Base-by-base conservation (phyloP, 2,329 filamentous ascomycete species). In the Penicillium capsulatum region DNA sequence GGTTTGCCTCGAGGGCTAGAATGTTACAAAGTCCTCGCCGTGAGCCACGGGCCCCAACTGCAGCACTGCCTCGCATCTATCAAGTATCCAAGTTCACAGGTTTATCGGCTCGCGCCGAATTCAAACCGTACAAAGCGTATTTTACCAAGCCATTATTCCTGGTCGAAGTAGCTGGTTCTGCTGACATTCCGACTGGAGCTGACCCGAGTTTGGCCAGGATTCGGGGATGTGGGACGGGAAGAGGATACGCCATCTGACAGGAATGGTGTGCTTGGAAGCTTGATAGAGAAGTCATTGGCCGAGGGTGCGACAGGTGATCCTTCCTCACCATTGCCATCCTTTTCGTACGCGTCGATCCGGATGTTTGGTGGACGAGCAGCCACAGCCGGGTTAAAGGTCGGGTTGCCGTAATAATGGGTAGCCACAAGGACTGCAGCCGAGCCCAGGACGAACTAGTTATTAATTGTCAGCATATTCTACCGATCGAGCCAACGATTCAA, bases 331-430 rank as follows among this genome's bases (percentile, higher is more conserved):
- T 81, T 75, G 9, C 74, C 74, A 2, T 80, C 79, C 66, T 94
- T 92, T 61, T 95, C 88, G 57, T 84, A 89, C 48, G 72, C 79
- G 32, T 82, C 83, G 45, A 86, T 80, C 11, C 81, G 77, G 38
- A 73, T 65, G 32, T 45, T 60, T 10, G 65, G 64, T 19, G 65
- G 69, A 38, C 77, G 73, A 45, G 71, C 73, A 14, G 75, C 42
- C 70, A 47, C 88, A 19, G 28, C 38, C 16, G 45, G 34, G 24
- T 40, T 51, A 31, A 52, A 54, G 26, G 38, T 51, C 1, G 80
- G 76, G 4, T 77, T 76, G 45, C 80, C 88, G 70, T 95, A 96
- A 11, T 96, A 73, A 61, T 89, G 96, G 2, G 88, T 94, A 2
- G 90, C 84, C 29, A 79, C 74, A 1, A 96, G 69, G 7, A 97